Percentiles rank a stretch among this genome's conserved stretches.
Evolutionary conservation across 495 filamentous ascomycete genomes (phyloP).

Genomic region (Tuber microsphaerosporum): DNA sequence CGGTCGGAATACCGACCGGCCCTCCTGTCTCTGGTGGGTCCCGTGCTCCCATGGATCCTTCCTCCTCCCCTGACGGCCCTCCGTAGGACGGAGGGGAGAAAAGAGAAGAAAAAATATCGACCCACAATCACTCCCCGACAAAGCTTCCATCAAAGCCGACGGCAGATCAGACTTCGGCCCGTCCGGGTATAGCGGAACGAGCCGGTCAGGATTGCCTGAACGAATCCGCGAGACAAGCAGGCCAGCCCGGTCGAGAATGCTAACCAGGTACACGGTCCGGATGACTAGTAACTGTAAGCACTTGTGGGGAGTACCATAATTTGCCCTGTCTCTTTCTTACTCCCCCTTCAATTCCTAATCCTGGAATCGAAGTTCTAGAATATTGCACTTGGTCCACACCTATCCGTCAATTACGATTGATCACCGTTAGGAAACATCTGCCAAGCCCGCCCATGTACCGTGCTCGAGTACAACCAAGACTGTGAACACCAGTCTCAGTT

Average conservation of each 20-base stretch:
- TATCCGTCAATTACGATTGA: neutral
- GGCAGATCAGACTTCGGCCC: neutral
- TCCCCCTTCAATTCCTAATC: neutral
- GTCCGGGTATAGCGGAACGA: neutral
- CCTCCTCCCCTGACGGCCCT: neutral
- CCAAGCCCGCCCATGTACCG: neutral
- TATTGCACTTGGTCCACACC: neutral
- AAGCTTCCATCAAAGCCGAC: neutral
- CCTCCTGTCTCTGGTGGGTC: neutral
- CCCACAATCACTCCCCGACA: neutral
- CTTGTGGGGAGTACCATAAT: neutral
- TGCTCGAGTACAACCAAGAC: neutral
- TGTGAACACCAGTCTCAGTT: neutral
- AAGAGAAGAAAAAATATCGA: neutral
- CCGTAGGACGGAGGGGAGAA: neutral
- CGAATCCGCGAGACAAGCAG: neutral
- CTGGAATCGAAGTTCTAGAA: neutral
- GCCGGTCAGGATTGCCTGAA: neutral
- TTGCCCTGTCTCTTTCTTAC: neutral
- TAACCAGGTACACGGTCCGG: neutral
- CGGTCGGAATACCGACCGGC: neutral
- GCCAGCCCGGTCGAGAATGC: neutral
- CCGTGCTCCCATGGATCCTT: neutral
- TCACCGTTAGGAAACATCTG: neutral
- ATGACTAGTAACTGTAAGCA: neutral